These are phyloP conservation scores for Amauroascus verrucosus DNA, from an alignment of 2,329 filamentous ascomycete species.

Conservation along the genomic window DNA sequence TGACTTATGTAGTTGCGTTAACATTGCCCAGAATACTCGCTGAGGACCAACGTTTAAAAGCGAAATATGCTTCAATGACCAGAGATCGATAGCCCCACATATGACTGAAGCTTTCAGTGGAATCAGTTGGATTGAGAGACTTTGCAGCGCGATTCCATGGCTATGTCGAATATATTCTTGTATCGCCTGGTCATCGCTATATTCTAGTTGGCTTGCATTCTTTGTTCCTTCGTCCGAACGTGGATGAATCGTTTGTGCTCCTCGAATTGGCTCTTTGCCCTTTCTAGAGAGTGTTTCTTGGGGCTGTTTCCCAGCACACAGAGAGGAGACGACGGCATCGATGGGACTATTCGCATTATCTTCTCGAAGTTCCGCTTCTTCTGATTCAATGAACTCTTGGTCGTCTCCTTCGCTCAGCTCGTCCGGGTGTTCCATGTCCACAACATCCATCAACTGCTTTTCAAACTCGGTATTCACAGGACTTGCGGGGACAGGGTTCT, in stretches of 20 bases:
- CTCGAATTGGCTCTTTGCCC: constrained; percentile 5
- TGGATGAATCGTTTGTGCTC: background rate
- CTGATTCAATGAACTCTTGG: constrained; percentile 20
- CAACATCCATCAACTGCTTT: constrained; percentile 15
- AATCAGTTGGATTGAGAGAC: constrained; percentile 48
- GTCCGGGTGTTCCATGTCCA: constrained; percentile 28
- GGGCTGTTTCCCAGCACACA: background rate
- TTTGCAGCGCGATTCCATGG: constrained; percentile 48
- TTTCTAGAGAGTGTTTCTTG: background rate
- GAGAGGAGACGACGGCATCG: background rate
- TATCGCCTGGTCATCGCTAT: constrained; percentile 5
- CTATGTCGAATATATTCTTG: constrained; percentile 48
- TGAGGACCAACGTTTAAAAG: constrained; percentile 56
- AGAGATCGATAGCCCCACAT: constrained; percentile 47
- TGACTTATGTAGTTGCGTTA: constrained; percentile 46
- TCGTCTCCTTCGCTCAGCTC: constrained; percentile 23
- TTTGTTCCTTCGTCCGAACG: background rate
- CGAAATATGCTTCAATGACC: constrained; percentile 47
- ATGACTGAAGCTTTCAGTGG: constrained; percentile 51
- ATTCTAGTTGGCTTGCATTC: background rate
- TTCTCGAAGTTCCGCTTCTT: constrained; percentile 1
- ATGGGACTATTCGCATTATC: background rate
- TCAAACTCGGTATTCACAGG: constrained; percentile 11
- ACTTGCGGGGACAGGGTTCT: background rate
- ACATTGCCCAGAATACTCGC: constrained; percentile 48